Evolutionary conservation across 768 basidiomycete species (phyloP).

Genomic region (Lentinula sp.): DNA sequence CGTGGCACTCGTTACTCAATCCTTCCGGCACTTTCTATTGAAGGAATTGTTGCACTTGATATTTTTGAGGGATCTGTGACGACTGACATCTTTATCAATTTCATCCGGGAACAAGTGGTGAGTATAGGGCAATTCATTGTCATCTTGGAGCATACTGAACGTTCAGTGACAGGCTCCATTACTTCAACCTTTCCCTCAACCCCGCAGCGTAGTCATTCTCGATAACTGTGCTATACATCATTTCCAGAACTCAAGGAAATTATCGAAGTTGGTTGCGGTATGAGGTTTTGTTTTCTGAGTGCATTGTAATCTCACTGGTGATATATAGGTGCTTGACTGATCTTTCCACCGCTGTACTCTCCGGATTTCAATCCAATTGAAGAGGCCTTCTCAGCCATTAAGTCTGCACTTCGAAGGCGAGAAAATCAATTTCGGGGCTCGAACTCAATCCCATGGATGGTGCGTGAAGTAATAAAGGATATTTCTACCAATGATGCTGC

Average conservation of each 20-base stretch:
- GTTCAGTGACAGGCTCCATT: slow-evolving; percentile 13
- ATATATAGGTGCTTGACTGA: slow-evolving; percentile 4
- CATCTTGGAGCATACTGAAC: not conserved
- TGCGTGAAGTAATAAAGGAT: slow-evolving; percentile 6
- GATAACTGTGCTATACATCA: slow-evolving; percentile 30
- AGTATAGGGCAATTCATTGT: not conserved
- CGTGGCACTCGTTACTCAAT: slow-evolving; percentile 22
- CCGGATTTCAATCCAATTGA: slow-evolving; percentile 28
- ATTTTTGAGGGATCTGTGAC: slow-evolving; percentile 30
- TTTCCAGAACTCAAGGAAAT: slow-evolving; percentile 16
- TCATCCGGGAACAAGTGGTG: slow-evolving; percentile 23
- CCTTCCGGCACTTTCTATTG: slow-evolving; percentile 20
- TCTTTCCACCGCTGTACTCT: slow-evolving; percentile 23
- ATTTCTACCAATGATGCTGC: slow-evolving; percentile 8
- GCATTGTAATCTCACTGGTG: not conserved
- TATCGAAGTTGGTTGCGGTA: slow-evolving; percentile 14
- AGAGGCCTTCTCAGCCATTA: slow-evolving; percentile 20
- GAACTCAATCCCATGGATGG: slow-evolving; percentile 3
- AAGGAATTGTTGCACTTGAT: slow-evolving; percentile 25
- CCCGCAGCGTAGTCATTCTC: slow-evolving; percentile 24
- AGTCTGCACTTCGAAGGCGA: slow-evolving; percentile 11
- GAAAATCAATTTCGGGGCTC: not conserved
- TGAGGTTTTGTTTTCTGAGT: not conserved
- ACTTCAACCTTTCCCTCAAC: slow-evolving; percentile 27
- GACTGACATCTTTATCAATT: slow-evolving; percentile 22